Evolutionary conservation across 1,284 basidiomycete genomes (phyloP).

Genomic region (Pseudozyma thailandica): DNA sequence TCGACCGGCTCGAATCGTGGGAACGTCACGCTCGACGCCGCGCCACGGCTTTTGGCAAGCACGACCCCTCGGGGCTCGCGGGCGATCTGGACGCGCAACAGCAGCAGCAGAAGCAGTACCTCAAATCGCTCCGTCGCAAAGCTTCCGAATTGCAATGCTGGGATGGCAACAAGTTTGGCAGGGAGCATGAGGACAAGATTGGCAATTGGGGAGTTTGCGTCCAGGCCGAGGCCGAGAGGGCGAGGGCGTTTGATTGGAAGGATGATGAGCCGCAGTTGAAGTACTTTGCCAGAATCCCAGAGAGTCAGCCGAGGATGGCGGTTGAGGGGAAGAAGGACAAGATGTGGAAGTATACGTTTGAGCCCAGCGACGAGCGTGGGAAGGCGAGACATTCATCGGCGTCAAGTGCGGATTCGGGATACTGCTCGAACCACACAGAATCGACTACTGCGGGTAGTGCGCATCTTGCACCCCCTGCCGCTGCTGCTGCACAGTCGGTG

Average conservation of each 20-base stretch:
- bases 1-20: constrained; percentile 52
- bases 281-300: constrained; percentile 22
- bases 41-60: constrained; percentile 44
- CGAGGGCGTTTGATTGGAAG: constrained; percentile 54
- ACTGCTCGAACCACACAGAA: constrained; percentile 10
- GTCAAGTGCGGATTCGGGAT: constrained; percentile 40
- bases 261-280: constrained; percentile 45
- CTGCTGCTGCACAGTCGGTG: not conserved
- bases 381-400: constrained; percentile 25
- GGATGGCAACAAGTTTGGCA: constrained; percentile 36
- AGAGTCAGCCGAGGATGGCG: constrained; percentile 14
- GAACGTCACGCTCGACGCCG: constrained; percentile 52
- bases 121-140: constrained; percentile 36
- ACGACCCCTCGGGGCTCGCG: constrained; percentile 45
- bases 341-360: constrained; percentile 34
- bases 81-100: constrained; percentile 35
- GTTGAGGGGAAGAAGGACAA: constrained; percentile 11
- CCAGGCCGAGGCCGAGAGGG: constrained; percentile 52
- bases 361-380: constrained; percentile 12
- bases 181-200: constrained; percentile 35
- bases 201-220: constrained; percentile 57
- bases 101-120: constrained; percentile 32
- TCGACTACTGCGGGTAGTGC: not conserved
- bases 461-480: constrained; percentile 2
- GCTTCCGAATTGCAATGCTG: constrained; percentile 34